These are phyloP conservation scores for Globisporangium irregulare DNA, from an alignment of 352 stramenopile genomes.

Conservation along the genomic window DNA sequence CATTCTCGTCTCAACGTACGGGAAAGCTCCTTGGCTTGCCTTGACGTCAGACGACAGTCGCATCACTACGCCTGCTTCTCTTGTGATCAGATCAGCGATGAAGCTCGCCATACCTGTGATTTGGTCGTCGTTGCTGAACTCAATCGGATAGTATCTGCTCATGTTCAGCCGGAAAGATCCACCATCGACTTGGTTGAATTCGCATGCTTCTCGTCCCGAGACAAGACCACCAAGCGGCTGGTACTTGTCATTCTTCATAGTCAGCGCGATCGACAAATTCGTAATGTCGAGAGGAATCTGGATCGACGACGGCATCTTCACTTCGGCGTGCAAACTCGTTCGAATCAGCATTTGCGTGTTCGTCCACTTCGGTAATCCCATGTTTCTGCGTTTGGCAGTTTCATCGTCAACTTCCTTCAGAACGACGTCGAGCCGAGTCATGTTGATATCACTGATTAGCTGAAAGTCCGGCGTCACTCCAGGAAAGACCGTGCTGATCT, in stretches of 20 bases:
- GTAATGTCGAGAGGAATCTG: constrained; percentile 63
- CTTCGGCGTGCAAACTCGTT: constrained; percentile 57
- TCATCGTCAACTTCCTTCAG: constrained; percentile 29
- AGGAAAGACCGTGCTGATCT: constrained; percentile 60
- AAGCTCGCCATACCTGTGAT: constrained; percentile 53
- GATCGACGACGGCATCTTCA: constrained; percentile 75
- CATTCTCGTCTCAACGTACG: constrained; percentile 69
- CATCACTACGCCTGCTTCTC: constrained; percentile 60
- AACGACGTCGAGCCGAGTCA: constrained; percentile 70
- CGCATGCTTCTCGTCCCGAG: constrained; percentile 50
- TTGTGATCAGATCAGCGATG: constrained; percentile 54
- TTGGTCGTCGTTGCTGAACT: constrained; percentile 36
- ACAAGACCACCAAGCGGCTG: constrained; percentile 44
- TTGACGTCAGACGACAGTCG: constrained; percentile 33
- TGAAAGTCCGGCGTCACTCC: constrained; percentile 55
- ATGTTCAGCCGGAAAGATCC: constrained; percentile 75
- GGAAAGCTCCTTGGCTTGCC: constrained; percentile 54
- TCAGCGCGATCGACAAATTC: constrained; percentile 60
- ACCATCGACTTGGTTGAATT: constrained; percentile 56
- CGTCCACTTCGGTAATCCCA: constrained; percentile 22
- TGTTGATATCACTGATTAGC: constrained; percentile 60
- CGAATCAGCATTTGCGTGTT: constrained; percentile 75
- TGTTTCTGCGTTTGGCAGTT: not conserved
- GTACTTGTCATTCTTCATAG: constrained; percentile 37
- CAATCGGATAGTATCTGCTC: constrained; percentile 61